Conservation (phyloP, 148 eudicot species). For the Persicaria tinctoria region DNA sequence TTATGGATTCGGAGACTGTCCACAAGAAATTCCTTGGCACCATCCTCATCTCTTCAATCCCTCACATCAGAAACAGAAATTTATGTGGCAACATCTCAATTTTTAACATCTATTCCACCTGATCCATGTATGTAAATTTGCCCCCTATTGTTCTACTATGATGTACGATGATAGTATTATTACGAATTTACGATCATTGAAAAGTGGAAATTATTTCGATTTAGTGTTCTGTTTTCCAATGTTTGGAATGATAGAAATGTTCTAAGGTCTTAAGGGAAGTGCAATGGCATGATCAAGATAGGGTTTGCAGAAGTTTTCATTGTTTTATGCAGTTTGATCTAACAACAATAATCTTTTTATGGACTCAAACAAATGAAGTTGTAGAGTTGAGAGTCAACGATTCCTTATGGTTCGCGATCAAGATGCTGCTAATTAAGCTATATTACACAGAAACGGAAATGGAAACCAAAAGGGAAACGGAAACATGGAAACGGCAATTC, state of each 20-base stretch:
- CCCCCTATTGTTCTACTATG: too few relatives aligned
- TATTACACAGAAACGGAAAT: too few relatives aligned
- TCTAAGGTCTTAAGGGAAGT: not conserved
- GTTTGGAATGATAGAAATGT: not conserved
- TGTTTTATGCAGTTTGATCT: not conserved
- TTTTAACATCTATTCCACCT: not conserved
- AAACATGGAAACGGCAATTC: too few relatives aligned
- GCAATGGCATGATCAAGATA: not conserved
- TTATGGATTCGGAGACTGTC: conserved; percentile 9
- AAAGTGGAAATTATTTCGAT: too few relatives aligned
- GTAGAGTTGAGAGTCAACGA: conserved; percentile 27
- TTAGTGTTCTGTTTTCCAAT: too few relatives aligned
- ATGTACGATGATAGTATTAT: too few relatives aligned
- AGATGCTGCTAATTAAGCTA: conserved; percentile 25
- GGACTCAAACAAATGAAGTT: conserved; percentile 8
- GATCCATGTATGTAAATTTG: too few relatives aligned
- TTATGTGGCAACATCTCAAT: not conserved
- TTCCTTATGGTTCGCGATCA: conserved; percentile 21
- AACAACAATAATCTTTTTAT: not conserved
- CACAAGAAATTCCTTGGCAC: conserved; percentile 5
- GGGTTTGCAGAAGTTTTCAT: not conserved
- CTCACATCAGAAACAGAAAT: conserved; percentile 5
- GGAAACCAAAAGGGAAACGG: too few relatives aligned
- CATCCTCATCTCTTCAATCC: conserved; percentile 15
- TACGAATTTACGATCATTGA: too few relatives aligned